Evolutionary conservation across 2,329 filamentous ascomycete genomes (phyloP), one percentile per base, ranked within the genome.

Genomic region (Fusarium abutilonis): DNA sequence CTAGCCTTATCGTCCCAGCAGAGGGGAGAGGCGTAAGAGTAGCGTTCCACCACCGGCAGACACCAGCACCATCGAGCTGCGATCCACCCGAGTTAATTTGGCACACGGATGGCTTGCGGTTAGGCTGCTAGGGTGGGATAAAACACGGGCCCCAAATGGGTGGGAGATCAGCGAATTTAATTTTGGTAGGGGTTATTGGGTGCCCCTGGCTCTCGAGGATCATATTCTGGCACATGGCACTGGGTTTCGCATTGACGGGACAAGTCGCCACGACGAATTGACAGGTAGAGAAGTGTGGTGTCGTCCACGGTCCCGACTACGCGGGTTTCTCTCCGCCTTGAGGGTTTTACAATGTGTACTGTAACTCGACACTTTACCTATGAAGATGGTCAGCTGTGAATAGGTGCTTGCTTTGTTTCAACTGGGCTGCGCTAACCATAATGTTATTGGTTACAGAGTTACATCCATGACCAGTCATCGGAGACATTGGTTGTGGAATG

Each of bases 61-160:
- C 64, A 41, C 66, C 64, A 40, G 58, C 64, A 41, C 67, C 64
- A 63, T 65, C 40, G 48, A 46, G 32, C 41, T 63, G 52, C 36
- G 56, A 51, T 39, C 56, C 46, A 66, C n/a, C 57, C 48, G 39
- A 45, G 52, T 55, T 60, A 62, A 59, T 61, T 67, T 70, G 64
- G 68, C 68, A 70, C 61, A 66, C 66, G 68, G 68, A 66, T 70
- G 68, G 68, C 68, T 70, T 70, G 56, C 52, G 52, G 57, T 58
- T 68, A 70, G 68, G 46, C 35, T 60, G 50, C n/a, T n/a, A n/a
- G n/a, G n/a, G n/a, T n/a, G n/a, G n/a, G n/a, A n/a, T n/a, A n/a
- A n/a, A n/a, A n/a, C n/a, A n/a, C n/a, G n/a, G n/a, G n/a, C n/a
- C n/a, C n/a, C n/a, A n/a, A n/a, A n/a, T n/a, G n/a, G n/a, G n/a